These are phyloP conservation scores for Clarireedia sp. DNA, from an alignment of 2,329 filamentous ascomycete species.

Conservation along the genomic window DNA sequence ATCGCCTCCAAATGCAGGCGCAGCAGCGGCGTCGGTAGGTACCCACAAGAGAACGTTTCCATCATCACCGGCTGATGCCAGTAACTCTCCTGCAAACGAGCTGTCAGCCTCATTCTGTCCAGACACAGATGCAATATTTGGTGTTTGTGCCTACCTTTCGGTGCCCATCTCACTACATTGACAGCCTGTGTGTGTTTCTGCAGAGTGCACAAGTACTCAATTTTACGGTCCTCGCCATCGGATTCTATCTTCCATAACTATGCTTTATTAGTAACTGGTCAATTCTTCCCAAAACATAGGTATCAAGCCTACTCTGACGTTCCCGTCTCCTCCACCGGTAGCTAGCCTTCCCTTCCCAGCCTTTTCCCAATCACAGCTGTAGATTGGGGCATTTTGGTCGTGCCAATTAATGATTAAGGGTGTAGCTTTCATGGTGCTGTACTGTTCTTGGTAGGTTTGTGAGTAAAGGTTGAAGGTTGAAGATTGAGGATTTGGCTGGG, in stretches of 20 bases:
- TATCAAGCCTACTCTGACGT: conserved; percentile 64
- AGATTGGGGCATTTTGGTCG: conserved; percentile 92
- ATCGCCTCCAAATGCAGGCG: conserved; percentile 70
- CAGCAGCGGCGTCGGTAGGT: conserved; percentile 62
- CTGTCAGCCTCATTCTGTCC: conserved; percentile 1
- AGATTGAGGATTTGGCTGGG: background rate
- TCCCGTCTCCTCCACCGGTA: conserved; percentile 92
- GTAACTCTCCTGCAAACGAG: conserved; percentile 62
- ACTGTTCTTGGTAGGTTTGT: background rate
- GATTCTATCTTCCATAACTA: conserved; percentile 87
- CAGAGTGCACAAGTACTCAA: conserved; percentile 86
- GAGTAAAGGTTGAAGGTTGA: background rate
- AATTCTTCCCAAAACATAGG: background rate
- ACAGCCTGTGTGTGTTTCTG: conserved; percentile 94
- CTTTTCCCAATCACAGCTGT: conserved; percentile 94
- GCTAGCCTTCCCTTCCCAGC: conserved; percentile 85
- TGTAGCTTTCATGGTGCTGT: conserved; percentile 73
- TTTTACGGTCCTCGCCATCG: conserved; percentile 77
- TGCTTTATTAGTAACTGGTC: conserved; percentile 10
- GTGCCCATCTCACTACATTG: conserved; percentile 94
- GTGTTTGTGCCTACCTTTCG: conserved; percentile 58
- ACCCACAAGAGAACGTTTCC: conserved; percentile 97
- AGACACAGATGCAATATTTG: background rate
- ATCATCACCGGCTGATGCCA: conserved; percentile 93
- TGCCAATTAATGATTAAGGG: conserved; percentile 98